Percentiles rank a stretch among this genome's conserved stretches.
phyloP scores from a whole-genome alignment of 1,284 basidiomycete species.

The Sanghuangporus baumii region DNA sequence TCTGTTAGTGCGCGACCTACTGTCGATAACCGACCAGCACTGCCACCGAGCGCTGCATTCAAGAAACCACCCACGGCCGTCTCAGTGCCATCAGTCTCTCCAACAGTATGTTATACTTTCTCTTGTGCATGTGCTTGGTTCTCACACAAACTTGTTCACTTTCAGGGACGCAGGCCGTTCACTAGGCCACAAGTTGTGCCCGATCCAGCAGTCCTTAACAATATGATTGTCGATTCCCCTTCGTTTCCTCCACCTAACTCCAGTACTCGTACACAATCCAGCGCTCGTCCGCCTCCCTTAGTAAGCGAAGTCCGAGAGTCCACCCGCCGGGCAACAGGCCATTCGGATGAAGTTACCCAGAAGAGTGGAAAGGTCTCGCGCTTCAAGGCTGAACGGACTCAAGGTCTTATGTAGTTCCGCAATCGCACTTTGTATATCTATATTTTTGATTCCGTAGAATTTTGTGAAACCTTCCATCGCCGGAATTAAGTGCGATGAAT shows the following conservation, averaged over 20 bases:
- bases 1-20: not conserved
- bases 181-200: not conserved
- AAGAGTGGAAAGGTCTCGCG: constrained; percentile 34
- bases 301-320: constrained; percentile 35
- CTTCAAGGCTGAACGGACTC: constrained; percentile 39
- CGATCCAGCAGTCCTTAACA: constrained; percentile 3
- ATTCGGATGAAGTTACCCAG: constrained; percentile 5
- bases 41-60: not conserved
- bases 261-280: constrained; percentile 24
- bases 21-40: not conserved
- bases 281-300: constrained; percentile 37
- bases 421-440: not conserved
- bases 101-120: constrained; percentile 1
- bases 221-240: constrained; percentile 29
- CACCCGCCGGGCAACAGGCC: not conserved
- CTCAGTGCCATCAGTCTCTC: not conserved
- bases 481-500: not conserved
- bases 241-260: constrained; percentile 28
- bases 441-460: not conserved
- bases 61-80: constrained; percentile 9
- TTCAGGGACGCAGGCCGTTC: not conserved
- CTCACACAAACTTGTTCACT: not conserved
- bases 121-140: not conserved
- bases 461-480: not conserved
- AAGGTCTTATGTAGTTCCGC: not conserved